Percentiles rank a stretch among this genome's conserved stretches.
These are phyloP conservation scores for Pelargonium cotyledonis DNA, from an alignment of 441 rosid genomes.

Conservation along the genomic window DNA sequence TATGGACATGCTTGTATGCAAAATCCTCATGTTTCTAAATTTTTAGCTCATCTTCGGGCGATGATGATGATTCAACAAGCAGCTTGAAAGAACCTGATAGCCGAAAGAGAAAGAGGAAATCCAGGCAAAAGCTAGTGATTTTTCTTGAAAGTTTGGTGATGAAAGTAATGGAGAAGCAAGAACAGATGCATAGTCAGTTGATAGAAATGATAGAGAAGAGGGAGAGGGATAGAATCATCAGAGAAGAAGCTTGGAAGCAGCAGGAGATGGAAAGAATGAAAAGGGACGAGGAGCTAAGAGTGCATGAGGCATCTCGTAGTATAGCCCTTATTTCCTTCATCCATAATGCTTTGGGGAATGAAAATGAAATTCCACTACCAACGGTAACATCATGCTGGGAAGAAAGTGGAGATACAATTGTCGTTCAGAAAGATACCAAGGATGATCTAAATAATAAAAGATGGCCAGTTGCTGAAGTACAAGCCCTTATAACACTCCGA, in stretches of 20 bases:
- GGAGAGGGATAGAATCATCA: constrained; percentile 48
- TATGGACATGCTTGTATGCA: neutral
- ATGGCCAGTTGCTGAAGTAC: constrained; percentile 81
- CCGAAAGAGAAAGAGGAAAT: constrained; percentile 44
- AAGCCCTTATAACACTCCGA: constrained; percentile 54
- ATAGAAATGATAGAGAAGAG: constrained; percentile 58
- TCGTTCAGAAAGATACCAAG: constrained; percentile 19
- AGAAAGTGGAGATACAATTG: constrained; percentile 25
- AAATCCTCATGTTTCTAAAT: constrained; percentile 6
- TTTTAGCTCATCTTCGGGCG: constrained; percentile 36
- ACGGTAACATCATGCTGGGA: constrained; percentile 16
- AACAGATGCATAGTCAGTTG: constrained; percentile 62
- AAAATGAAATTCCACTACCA: constrained; percentile 28
- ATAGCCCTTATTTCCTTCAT: constrained; percentile 55
- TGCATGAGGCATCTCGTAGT: constrained; percentile 49
- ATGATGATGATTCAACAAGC: constrained; percentile 29
- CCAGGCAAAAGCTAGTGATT: constrained; percentile 32
- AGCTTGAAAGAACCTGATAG: constrained; percentile 25
- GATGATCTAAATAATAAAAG: constrained; percentile 31
- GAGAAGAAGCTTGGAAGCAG: constrained; percentile 79
- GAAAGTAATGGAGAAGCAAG: constrained; percentile 69
- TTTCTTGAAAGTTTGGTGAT: constrained; percentile 47
- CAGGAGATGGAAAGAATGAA: constrained; percentile 53
- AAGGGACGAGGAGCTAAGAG: constrained; percentile 50
- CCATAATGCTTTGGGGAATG: constrained; percentile 41